A percentile compares a stretch with the other conserved stretches of the same genome.
phyloP scores from a whole-genome alignment of 331 rosid species.

The Acacia pycnantha region DNA sequence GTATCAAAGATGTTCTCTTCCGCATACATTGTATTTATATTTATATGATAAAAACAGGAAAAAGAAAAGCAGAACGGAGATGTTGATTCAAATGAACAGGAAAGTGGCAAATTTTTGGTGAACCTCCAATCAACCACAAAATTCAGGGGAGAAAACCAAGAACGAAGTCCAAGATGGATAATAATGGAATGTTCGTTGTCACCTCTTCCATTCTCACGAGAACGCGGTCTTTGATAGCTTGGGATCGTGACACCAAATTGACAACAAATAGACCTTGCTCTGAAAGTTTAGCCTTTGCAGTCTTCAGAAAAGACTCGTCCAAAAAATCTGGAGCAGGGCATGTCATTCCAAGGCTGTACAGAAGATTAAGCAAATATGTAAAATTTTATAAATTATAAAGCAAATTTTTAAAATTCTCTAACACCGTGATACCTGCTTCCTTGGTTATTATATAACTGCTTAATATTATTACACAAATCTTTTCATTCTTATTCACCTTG shows the following conservation, averaged over 20 bases:
- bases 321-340: slow-evolving; percentile 88
- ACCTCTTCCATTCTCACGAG: slow-evolving; percentile 81
- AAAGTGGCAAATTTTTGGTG: background rate
- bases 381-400: slow-evolving; percentile 13
- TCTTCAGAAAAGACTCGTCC: slow-evolving; percentile 76
- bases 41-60: background rate
- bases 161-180: slow-evolving; percentile 1
- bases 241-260: slow-evolving; percentile 89
- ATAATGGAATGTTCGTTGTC: slow-evolving; percentile 28
- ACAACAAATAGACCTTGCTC: slow-evolving; percentile 77
- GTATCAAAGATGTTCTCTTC: background rate
- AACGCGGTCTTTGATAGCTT: slow-evolving; percentile 58
- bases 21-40: background rate
- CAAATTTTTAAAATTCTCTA: background rate
- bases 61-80: background rate
- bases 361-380: slow-evolving; percentile 21
- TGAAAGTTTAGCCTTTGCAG: slow-evolving; percentile 64
- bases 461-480: slow-evolving; percentile 16
- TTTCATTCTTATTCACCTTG: slow-evolving; percentile 58
- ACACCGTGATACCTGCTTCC: background rate
- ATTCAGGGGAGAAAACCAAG: background rate
- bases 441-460: background rate
- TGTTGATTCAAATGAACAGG: background rate
- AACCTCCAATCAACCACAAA: background rate
- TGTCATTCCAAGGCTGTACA: slow-evolving; percentile 81